phyloP scores from a whole-genome alignment of 225 moss, liverwort and hornwort genomes.

The Physcomitrellopsis africana region DNA sequence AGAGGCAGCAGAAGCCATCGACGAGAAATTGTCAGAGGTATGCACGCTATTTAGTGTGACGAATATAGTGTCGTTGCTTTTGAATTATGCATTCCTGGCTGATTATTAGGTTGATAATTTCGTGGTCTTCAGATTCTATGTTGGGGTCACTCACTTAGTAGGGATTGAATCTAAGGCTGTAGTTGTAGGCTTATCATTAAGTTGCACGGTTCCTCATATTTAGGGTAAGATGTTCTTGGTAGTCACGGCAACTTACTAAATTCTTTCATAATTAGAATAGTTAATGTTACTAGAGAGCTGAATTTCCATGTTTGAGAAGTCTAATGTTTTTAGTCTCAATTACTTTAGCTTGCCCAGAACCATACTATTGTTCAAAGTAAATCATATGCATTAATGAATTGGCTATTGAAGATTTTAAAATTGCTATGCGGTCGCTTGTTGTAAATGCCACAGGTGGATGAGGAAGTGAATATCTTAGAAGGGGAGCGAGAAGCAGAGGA shows the following conservation, averaged over 20 bases:
- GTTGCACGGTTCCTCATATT: neutral
- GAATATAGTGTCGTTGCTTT: neutral
- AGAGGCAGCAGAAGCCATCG: constrained; percentile 87
- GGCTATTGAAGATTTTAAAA: constrained; percentile 13
- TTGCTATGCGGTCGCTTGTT: constrained; percentile 23
- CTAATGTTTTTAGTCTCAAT: neutral
- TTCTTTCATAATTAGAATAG: neutral
- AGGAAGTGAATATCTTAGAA: constrained; percentile 85
- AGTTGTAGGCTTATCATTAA: neutral
- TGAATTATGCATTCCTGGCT: constrained; percentile 6
- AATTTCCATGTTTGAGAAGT: neutral
- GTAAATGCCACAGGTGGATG: constrained; percentile 63
- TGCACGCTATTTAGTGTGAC: neutral
- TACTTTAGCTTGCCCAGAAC: neutral
- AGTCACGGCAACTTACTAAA: neutral
- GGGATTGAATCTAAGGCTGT: constrained; percentile 5
- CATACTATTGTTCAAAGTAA: constrained; percentile 2
- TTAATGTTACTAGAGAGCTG: neutral
- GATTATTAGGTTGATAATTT: neutral
- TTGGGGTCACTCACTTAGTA: neutral
- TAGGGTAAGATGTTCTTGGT: neutral
- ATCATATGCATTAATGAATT: constrained; percentile 2
- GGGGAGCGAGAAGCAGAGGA: constrained; percentile 98
- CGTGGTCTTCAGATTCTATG: neutral
- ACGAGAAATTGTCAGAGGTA: constrained; percentile 90